Evolutionary conservation across 1,284 basidiomycete genomes (phyloP), one percentile per base, ranked within the genome.

Genomic region (Ceratobasidium sp.): DNA sequence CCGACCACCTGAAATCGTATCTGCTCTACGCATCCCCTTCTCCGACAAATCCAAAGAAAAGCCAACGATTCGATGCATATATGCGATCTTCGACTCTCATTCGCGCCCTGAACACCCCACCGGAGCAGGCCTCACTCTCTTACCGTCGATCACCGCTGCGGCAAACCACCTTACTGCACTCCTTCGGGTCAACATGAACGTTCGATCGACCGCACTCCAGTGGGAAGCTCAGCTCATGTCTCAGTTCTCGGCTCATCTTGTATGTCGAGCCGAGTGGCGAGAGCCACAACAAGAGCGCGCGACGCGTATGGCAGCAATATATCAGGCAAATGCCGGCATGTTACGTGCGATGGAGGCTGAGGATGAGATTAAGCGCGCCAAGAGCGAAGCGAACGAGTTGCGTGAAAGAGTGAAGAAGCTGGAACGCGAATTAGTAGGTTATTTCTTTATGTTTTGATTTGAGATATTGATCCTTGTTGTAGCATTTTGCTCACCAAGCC

Each of bases 1-100:
- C 0, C 86, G 87, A 22, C 86, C 88, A 35, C 88, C 88, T 0
- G 88, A 89, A 75, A 87, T 88, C 67, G 76, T 90, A 29, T 80
- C 82, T 22, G 84, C 85, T 73, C 75, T 88, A 71, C 84, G 83
- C 70, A 79, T 88, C 53, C 75, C 78, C 22, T 74, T 77, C 13
- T 25, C 47, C 74, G 3, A 40, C 17, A 17, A 12, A 17, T 2
- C 13, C 32, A 10, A 1, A 43, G 6, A 6, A 2, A 12, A 32
- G 0, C 20, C 20, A 17, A 68, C 42, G 22, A 43, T 17, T 13
- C 2, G 53, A 1, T 43, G 38, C 10, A 75, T 85, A 13, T 88
- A 85, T 72, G 80, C 84, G 53, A 77, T 88, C 49, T 88, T 89
- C 71, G 87, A 90, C 76, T 86, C 86, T 1, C 88, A 89, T 74